Evolutionary conservation across 805 yeast species (phyloP), one percentile per base, ranked within the genome.

Genomic region (Candida gorgasii): DNA sequence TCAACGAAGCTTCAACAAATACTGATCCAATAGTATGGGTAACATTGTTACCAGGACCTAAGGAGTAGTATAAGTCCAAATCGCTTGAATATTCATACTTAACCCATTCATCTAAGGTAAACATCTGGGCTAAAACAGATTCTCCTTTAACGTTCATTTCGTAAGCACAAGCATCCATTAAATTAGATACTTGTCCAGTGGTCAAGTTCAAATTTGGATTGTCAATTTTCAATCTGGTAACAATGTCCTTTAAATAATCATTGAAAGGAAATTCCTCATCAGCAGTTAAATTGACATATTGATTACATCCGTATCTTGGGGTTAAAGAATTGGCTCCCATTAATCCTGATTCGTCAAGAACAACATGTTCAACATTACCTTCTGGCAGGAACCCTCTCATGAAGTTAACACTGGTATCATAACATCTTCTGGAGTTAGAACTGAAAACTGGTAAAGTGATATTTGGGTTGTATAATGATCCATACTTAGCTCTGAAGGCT

Each of bases 141-240:
- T 63, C 56, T 11, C 92, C 95, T 44, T 69, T 71, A 9, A 80
- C 85, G 44, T 86, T 87, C 39, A 85, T 63, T 61, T 88, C 95
- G 58, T 73, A 87, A 3, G 88, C 89, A 64, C 95, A 86, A 62
- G 80, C 73, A 8, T 71, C 69, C 51, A 84, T 80, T 47, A 86
- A 51, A 19, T 59, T 61, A 29, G 57, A 61, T 15, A 81, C 76
- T 50, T 87, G 90, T 24, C 57, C 52, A 1, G 69, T 54, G 3
- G 80, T 72, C 36, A 86, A 46, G 48, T 78, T 64, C 43, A 68
- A 54, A 4, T 79, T 82, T 2, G 52, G 52, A 27, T 48, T 48
- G 3, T 43, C 48, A 8, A 20, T 29, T 16, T 29, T 16, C 76
- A 44, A 85, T 76, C 41, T 73, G 64, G 38, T 58, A 53, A 53